A percentile compares a stretch with the other conserved stretches of the same genome.
Evolutionary conservation across 73 alveolate species (phyloP).

Genomic region (Stentor coeruleus): DNA sequence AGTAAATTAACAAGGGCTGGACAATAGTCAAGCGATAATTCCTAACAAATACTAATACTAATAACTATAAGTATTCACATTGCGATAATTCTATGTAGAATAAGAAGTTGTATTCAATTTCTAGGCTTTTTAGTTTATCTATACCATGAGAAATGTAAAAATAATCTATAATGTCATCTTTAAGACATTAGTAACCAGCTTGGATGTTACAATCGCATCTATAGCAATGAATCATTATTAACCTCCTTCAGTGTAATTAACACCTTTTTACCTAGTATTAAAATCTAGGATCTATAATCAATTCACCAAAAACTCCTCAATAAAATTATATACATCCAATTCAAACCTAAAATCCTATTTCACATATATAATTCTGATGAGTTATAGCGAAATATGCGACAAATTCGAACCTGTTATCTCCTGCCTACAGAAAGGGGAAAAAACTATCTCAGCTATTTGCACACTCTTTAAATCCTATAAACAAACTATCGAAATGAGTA

Average conservation of each 20-base stretch:
- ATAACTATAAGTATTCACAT: no score
- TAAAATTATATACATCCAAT: no score
- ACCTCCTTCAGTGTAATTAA: no score
- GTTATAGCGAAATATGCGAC: slow-evolving; percentile 18
- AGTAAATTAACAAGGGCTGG: no score
- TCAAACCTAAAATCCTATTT: no score
- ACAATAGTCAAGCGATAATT: no score
- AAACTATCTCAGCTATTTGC: not conserved
- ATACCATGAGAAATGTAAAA: not conserved
- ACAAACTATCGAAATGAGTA: not conserved
- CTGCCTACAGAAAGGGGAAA: not conserved
- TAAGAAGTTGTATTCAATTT: not conserved
- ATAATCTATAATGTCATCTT: not conserved
- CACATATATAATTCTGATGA: no score
- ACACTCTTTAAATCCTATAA: not conserved
- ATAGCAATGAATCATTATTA: not conserved
- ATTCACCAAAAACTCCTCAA: no score
- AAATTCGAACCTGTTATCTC: not conserved
- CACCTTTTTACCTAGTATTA: no score
- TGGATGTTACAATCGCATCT: not conserved
- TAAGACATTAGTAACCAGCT: not conserved
- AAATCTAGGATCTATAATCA: no score
- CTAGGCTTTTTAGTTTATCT: not conserved
- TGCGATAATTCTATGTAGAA: no score
- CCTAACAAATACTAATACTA: no score